These are phyloP conservation scores for Beauveria medogensis DNA, from an alignment of 2,329 filamentous ascomycete genomes.

Conservation along the genomic window DNA sequence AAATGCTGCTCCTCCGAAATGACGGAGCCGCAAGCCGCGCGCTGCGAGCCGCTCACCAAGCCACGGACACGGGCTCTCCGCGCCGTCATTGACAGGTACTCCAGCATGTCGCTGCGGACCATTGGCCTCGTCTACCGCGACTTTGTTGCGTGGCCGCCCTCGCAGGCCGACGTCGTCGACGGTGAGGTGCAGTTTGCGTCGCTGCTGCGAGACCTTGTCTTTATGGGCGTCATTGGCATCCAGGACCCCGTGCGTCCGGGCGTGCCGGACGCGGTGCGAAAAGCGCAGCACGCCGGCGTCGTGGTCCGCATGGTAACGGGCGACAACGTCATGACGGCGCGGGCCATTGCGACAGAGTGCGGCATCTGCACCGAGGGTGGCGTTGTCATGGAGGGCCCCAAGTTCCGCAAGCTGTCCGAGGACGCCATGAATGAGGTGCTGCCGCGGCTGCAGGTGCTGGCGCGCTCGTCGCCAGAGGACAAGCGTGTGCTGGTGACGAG, in stretches of 20 bases:
- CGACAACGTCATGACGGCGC: conserved; percentile 59
- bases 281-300: conserved; percentile 58
- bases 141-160: conserved; percentile 60
- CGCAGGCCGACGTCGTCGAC: conserved; percentile 51
- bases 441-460: conserved; percentile 54
- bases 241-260: conserved; percentile 61
- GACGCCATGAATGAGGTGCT: conserved; percentile 50
- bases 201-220: conserved; percentile 56
- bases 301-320: conserved; percentile 66
- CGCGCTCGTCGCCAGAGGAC: conserved; percentile 58
- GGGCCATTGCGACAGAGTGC: conserved; percentile 65
- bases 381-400: conserved; percentile 61
- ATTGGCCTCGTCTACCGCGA: conserved; percentile 70
- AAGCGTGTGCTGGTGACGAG: conserved; percentile 55
- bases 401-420: conserved; percentile 54
- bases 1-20: conserved; percentile 32
- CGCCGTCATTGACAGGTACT: conserved; percentile 50
- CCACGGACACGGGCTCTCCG: conserved; percentile 47
- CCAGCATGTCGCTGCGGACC: conserved; percentile 61
- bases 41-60: conserved; percentile 44
- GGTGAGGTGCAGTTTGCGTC: conserved; percentile 53
- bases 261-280: conserved; percentile 55
- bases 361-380: conserved; percentile 55
- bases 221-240: conserved; percentile 63
- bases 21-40: conserved; percentile 36